Evolutionary conservation across 345 rosid genomes (phyloP), one percentile per base, ranked within the genome.

Genomic region (Sisymbrium irio): DNA sequence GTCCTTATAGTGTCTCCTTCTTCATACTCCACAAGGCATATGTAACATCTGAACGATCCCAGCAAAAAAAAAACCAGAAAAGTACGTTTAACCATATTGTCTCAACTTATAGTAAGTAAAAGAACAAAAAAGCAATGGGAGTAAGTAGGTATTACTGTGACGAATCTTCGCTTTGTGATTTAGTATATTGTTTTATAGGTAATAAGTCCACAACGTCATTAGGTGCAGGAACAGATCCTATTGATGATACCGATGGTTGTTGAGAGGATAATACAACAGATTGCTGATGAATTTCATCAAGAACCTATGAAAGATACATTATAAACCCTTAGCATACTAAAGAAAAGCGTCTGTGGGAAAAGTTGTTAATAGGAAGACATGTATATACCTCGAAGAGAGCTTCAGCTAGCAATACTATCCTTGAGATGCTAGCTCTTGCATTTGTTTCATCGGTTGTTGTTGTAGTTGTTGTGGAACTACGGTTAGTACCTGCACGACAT

Each of bases 241-340:
- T 86, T 0, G 97, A 82, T 76, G 99, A 95, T 32, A 90, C 79
- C 58, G 99, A 85, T 50, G 92, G 85, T 54, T 85, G 96, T 41
- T 85, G 96, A 47, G 99, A 87, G 42, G 99, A 95, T 70, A 95
- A 83, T 59, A 87, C 99, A 61, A 84, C 89, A 54, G 99, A 95
- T 76, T 95, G 99, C 87, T 95, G 97, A 78, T 92, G 97, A 80
- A 95, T 90, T 81, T 95, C 99, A 87, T 95, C 99, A 86, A 95
- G 92, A 79, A 92, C 99, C 99, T 95, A 39, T 22, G 61, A 19
- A 66, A n/a, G n/a, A n/a, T 22, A 49, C 72, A 58, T 8, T 41
- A 47, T 70, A 71, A 84, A 80, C 76, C 66, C 72, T 78, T 37
- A 60, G 78, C n/a, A 72, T 65, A 78, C 10, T 57, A 55, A 69